Evolutionary conservation across 2,329 filamentous ascomycete genomes (phyloP), one percentile per base, ranked within the genome.

Genomic region (Aureobasidium sp.): DNA sequence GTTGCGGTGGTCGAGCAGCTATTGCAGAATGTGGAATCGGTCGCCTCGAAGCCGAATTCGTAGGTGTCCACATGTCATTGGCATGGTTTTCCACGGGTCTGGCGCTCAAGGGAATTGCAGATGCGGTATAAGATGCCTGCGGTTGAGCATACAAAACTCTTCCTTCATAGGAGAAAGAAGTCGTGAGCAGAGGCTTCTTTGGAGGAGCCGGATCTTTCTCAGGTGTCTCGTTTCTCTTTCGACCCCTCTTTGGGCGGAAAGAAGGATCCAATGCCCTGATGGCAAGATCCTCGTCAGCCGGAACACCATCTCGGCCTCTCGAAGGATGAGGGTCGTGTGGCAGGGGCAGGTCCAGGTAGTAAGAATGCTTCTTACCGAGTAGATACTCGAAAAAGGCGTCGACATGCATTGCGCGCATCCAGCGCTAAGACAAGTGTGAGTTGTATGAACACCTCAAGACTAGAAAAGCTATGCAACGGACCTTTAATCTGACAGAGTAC

Each of bases 331-430:
- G 83, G 58, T 85, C 82, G 31, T 82, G 77, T 15, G 81, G 79
- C 6, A 80, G 76, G 0, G 91, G 91, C 25, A 95, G 81, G 37
- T 90, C 83, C 17, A 82, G 85, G 77, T 87, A 95, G 73, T 96
- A 96, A 0, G 83, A 75, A 72, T 95, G 90, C 27, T 82, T 77
- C 64, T 90, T 90, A 51, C 85, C 84, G 64, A 93, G 80, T 21
- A 95, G 83, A 71, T 90, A 96, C 71, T 95, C 90, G 69, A 96
- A 96, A 71, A 96, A 96, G 11, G 90, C 89, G 77, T 95, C 90
- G 57, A 96, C 85, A 71, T 96, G 92, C 88, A 95, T 93, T 5
- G 91, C 92, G 71, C 90, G 90, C 89, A 96, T 94, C 92, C 92
- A 96, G 69, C 93, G 86, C 62, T 61, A 38, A 15, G 27, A 25